Base-by-base conservation (phyloP, 371 early-diverging fungal species). In the Mucor velutinosus region DNA sequence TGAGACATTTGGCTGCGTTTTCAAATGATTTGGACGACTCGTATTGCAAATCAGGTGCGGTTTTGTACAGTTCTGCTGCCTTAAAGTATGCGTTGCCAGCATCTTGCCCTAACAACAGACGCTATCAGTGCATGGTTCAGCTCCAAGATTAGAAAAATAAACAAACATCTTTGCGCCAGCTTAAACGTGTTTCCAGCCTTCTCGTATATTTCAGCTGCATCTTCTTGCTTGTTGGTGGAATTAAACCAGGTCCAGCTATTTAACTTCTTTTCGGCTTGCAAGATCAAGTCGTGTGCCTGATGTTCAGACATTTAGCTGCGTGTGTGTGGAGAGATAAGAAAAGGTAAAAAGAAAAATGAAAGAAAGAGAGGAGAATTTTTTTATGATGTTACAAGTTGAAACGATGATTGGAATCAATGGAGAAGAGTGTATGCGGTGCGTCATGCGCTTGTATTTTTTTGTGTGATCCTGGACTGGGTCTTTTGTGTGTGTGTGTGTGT, bases 121-220 rank as follows among this genome's bases (percentile, higher is more conserved):
- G 10, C n/a, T 35, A 35, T 35, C 35, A 35, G 35, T 10, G 8
- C 10, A 10, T 8, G 35, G 19, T n/a, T 23, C 4, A 29, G 37
- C 29, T 33, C 1, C 15, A 15, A 51, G 30, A 30, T 30, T 25
- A 15, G 19, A 62, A 64, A 39, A 41, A 43, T 29, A 37, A 25
- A 66, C 32, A 35, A 58, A 94, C 95, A 94, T 78, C 89, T 84
- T 80, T 97, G 94, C 63, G 89, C 89, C 41, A 96, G 78, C 80
- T 96, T 96, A 86, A 93, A 97, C 19, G 88, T 84, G 80, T 96
- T 97, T 57, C 87, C 95, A 10, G 98, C 97, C 66, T 92, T 88
- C 70, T 86, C 87, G 75, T 90, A 98, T 60, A 96, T 86, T 55
- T 97, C 98, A 45, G 93, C 92, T 8, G 98, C 97, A 72, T 97